Conservation (phyloP, 179 eudicot species). For the Sideroxylon spinosum region DNA sequence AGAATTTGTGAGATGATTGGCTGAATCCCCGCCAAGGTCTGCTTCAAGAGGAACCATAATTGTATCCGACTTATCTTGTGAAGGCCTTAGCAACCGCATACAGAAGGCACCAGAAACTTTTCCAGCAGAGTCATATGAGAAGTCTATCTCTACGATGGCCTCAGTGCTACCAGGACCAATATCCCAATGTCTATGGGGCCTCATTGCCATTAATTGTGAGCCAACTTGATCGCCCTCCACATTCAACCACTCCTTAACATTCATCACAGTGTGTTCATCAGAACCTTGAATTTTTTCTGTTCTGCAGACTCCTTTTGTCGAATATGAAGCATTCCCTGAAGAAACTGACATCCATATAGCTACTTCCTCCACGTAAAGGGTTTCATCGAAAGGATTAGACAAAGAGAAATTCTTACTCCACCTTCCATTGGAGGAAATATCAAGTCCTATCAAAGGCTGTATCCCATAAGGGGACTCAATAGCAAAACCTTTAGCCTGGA, state of each 20-base stretch:
- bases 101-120: constrained; percentile 53
- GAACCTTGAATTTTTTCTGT: constrained; percentile 28
- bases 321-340: constrained; percentile 35
- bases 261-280: constrained; percentile 19
- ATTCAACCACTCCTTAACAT: constrained; percentile 33
- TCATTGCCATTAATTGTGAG: constrained; percentile 42
- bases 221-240: constrained; percentile 30
- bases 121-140: constrained; percentile 32
- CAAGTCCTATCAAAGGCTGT: constrained; percentile 41
- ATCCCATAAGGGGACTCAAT: constrained; percentile 67
- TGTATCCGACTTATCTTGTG: constrained; percentile 40
- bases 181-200: constrained; percentile 60
- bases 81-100: constrained; percentile 41
- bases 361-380: constrained; percentile 64
- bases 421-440: constrained; percentile 52
- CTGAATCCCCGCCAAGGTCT: constrained; percentile 24
- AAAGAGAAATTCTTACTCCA: constrained; percentile 57
- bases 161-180: constrained; percentile 48
- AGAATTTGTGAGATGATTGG: constrained; percentile 23
- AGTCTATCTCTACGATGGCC: constrained; percentile 45
- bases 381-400: constrained; percentile 61
- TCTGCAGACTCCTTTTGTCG: constrained; percentile 41
- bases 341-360: constrained; percentile 46
- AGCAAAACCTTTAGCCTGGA: constrained; percentile 60
- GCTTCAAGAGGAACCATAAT: constrained; percentile 63